These are phyloP conservation scores for Phytophthora aleatoria DNA, from an alignment of 352 stramenopile species.

Conservation along the genomic window DNA sequence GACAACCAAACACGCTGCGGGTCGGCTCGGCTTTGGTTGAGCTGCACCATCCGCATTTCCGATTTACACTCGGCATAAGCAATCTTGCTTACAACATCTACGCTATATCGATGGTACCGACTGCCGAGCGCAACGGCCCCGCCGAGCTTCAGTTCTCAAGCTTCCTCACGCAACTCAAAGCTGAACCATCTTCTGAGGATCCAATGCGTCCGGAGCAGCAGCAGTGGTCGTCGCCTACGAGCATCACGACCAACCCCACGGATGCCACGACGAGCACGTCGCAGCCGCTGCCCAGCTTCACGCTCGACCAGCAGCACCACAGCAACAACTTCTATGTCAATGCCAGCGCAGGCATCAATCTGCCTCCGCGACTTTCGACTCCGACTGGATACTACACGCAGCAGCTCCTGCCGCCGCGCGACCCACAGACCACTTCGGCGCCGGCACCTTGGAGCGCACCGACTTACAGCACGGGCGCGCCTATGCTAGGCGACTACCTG, in stretches of 20 bases:
- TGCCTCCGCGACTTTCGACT: conserved; percentile 18
- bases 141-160: conserved; percentile 44
- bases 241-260: conserved; percentile 26
- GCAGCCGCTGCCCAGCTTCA: conserved; percentile 34
- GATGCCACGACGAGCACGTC: conserved; percentile 22
- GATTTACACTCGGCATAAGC: conserved; percentile 38
- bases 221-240: conserved; percentile 43
- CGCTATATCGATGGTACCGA: conserved; percentile 23
- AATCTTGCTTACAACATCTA: conserved; percentile 33
- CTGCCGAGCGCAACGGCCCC: conserved; percentile 12
- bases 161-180: conserved; percentile 51
- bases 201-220: conserved; percentile 26
- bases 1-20: conserved; percentile 27
- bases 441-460: conserved; percentile 19
- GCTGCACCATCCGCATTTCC: conserved; percentile 30
- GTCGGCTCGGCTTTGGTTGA: conserved; percentile 14
- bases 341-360: conserved; percentile 3
- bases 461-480: conserved; percentile 12
- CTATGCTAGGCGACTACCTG: conserved; percentile 20
- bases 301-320: conserved; percentile 30
- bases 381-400: conserved; percentile 36
- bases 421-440: conserved; percentile 16
- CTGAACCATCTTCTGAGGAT: conserved; percentile 20
- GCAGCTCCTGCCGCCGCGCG: conserved; percentile 22
- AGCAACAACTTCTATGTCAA: conserved; percentile 26